Evolutionary conservation across 768 basidiomycete genomes (phyloP).

Genomic region (Clitopilus hobsonii): DNA sequence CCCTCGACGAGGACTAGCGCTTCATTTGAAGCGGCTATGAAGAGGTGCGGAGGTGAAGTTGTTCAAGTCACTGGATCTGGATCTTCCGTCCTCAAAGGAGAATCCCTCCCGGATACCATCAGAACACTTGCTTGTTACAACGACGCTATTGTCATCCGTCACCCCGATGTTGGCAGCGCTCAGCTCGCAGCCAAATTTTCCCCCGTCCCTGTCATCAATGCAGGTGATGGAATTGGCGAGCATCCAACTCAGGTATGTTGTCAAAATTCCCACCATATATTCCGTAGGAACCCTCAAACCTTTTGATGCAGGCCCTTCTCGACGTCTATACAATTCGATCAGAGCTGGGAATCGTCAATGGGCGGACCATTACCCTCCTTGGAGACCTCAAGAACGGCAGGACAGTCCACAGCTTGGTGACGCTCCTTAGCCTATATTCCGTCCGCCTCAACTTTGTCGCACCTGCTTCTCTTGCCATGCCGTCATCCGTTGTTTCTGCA

Average conservation of each 20-base stretch:
- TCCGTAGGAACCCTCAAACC: slow-evolving; percentile 7
- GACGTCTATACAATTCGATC: slow-evolving; percentile 96
- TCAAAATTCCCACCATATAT: not conserved
- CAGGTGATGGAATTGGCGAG: slow-evolving; percentile 95
- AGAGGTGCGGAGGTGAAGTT: slow-evolving; percentile 93
- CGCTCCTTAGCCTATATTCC: slow-evolving; percentile 85
- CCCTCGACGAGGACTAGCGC: slow-evolving; percentile 93
- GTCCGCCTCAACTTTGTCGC: slow-evolving; percentile 96
- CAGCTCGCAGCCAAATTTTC: slow-evolving; percentile 95
- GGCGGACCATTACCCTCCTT: slow-evolving; percentile 85
- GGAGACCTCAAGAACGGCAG: slow-evolving; percentile 98
- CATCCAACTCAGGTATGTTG: slow-evolving; percentile 90
- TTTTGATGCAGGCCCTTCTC: slow-evolving; percentile 58
- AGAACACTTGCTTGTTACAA: slow-evolving; percentile 93
- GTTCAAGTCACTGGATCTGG: slow-evolving; percentile 76
- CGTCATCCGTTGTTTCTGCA: slow-evolving; percentile 72
- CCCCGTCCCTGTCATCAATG: slow-evolving; percentile 93
- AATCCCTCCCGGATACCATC: slow-evolving; percentile 88
- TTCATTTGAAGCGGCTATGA: slow-evolving; percentile 99
- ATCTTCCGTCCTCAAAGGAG: slow-evolving; percentile 92
- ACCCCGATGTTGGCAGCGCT: slow-evolving; percentile 92
- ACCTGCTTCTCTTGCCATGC: slow-evolving; percentile 85
- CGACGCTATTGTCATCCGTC: slow-evolving; percentile 91
- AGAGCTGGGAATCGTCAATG: slow-evolving; percentile 96
- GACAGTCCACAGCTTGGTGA: slow-evolving; percentile 94